These are phyloP conservation scores for Rosellinia necatrix DNA, from an alignment of 2,329 filamentous ascomycete species.

Conservation along the genomic window DNA sequence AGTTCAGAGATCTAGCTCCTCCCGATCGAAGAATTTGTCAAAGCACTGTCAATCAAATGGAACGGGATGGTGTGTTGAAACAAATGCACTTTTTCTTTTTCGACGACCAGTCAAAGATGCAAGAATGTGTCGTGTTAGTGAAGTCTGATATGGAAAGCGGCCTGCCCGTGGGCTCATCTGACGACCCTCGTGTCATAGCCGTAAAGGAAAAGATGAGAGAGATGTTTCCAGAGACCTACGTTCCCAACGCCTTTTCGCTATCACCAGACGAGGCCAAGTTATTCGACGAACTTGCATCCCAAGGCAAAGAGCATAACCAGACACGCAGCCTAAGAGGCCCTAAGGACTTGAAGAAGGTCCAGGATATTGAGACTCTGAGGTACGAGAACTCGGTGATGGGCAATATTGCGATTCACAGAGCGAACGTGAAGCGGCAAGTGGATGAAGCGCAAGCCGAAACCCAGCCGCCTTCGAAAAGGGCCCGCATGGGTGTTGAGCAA, in stretches of 20 bases:
- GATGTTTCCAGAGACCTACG: conserved; percentile 51
- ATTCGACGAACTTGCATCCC: conserved; percentile 38
- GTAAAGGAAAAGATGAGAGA: conserved; percentile 55
- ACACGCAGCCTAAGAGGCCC: conserved; percentile 17
- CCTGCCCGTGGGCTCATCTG: conserved; percentile 41
- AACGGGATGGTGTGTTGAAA: conserved; percentile 30
- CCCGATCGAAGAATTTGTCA: conserved; percentile 41
- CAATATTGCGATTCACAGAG: conserved; percentile 27
- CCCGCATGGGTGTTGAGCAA: conserved; percentile 21
- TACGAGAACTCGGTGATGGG: conserved; percentile 40
- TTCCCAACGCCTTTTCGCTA: conserved; percentile 46
- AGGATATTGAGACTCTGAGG: conserved; percentile 37
- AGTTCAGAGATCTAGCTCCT: conserved; percentile 46
- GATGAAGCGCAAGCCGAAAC: conserved; percentile 31
- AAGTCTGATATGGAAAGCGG: conserved; percentile 19
- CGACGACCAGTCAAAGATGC: conserved; percentile 32
- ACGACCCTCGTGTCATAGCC: conserved; percentile 46
- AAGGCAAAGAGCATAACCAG: conserved; percentile 25
- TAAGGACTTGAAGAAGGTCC: conserved; percentile 31
- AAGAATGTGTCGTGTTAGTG: conserved; percentile 36
- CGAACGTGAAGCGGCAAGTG: conserved; percentile 26
- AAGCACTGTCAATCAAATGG: conserved; percentile 37
- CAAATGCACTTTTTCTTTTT: conserved; percentile 39
- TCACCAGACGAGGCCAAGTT: conserved; percentile 42
- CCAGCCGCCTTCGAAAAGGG: conserved; percentile 25